Percentiles rank a stretch among this genome's conserved stretches.
Conservation (phyloP, 768 basidiomycete genomes). For the Lactarius evosmus region DNA sequence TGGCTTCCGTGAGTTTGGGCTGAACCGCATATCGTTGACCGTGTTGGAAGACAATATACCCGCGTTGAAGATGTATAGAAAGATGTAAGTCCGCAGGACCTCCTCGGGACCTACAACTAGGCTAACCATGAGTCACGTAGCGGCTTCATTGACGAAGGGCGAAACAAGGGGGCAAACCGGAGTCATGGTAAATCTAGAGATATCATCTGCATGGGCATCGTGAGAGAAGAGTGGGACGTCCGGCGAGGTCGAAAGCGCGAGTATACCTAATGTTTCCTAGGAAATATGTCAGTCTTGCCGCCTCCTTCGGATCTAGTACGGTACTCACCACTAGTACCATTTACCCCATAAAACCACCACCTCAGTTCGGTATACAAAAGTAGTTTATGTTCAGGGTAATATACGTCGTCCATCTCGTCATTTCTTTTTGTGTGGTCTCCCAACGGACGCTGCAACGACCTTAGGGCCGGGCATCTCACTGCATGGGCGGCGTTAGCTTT, state of each 20-base stretch:
- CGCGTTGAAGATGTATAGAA: conserved; percentile 42
- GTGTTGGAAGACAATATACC: conserved; percentile 40
- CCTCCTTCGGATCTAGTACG: background rate
- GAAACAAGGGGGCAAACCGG: background rate
- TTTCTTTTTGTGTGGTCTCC: background rate
- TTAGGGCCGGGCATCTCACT: background rate
- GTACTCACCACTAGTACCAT: background rate
- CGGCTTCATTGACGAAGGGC: conserved; percentile 24
- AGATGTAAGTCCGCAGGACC: conserved; percentile 36
- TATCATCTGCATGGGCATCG: conserved; percentile 22
- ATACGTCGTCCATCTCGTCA: background rate
- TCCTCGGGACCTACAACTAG: background rate
- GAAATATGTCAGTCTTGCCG: background rate
- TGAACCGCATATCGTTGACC: conserved; percentile 42
- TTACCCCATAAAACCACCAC: background rate
- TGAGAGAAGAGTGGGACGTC: conserved; percentile 23
- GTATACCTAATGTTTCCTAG: conserved; percentile 6
- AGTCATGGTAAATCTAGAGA: conserved; percentile 1
- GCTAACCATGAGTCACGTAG: conserved; percentile 11
- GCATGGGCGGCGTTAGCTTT: background rate
- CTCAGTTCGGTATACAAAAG: background rate
- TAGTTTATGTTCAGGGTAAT: background rate
- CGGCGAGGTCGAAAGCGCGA: conserved; percentile 4
- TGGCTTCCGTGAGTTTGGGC: conserved; percentile 39
- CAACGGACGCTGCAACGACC: background rate